Percentiles rank a stretch among this genome's conserved stretches.
These are phyloP conservation scores for Erythrobasidium hasegawianum DNA, from an alignment of 1,284 basidiomycete species.

Conservation along the genomic window DNA sequence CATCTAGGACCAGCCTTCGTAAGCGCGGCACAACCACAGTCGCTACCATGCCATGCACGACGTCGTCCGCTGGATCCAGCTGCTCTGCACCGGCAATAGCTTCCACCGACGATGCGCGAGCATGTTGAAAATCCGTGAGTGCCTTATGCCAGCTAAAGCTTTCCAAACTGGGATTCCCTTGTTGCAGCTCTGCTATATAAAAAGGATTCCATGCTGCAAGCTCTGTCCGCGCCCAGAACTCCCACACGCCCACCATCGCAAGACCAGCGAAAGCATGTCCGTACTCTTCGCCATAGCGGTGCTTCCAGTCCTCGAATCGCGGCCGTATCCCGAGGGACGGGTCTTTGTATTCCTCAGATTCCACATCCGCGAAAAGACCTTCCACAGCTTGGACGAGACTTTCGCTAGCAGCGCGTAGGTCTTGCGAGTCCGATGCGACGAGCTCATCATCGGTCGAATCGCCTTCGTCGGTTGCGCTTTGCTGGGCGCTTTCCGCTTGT, in stretches of 20 bases:
- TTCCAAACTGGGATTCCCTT: constrained; percentile 64
- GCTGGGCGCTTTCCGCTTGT: constrained; percentile 51
- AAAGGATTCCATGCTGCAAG: constrained; percentile 82
- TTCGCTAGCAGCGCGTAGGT: constrained; percentile 64
- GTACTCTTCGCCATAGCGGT: constrained; percentile 74
- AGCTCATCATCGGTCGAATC: constrained; percentile 80
- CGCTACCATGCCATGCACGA: constrained; percentile 81
- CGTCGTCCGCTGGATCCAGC: constrained; percentile 69
- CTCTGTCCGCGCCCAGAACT: constrained; percentile 88
- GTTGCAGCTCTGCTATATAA: constrained; percentile 53
- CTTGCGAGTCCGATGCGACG: constrained; percentile 60
- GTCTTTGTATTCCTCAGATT: constrained; percentile 76
- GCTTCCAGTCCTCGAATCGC: constrained; percentile 76
- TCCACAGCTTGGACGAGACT: constrained; percentile 58
- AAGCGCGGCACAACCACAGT: constrained; percentile 75
- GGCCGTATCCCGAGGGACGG: constrained; percentile 66
- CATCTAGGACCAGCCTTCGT: constrained; percentile 65
- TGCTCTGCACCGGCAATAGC: constrained; percentile 55
- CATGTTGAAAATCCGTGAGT: constrained; percentile 68
- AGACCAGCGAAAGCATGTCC: constrained; percentile 82
- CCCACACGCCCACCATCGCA: constrained; percentile 86
- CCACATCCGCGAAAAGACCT: constrained; percentile 72
- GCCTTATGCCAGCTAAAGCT: constrained; percentile 77
- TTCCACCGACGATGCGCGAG: constrained; percentile 42
- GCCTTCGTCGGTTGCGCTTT: constrained; percentile 63